Evolutionary conservation across 2,329 filamentous ascomycete genomes (phyloP).

Genomic region (Clathrospora elynae): DNA sequence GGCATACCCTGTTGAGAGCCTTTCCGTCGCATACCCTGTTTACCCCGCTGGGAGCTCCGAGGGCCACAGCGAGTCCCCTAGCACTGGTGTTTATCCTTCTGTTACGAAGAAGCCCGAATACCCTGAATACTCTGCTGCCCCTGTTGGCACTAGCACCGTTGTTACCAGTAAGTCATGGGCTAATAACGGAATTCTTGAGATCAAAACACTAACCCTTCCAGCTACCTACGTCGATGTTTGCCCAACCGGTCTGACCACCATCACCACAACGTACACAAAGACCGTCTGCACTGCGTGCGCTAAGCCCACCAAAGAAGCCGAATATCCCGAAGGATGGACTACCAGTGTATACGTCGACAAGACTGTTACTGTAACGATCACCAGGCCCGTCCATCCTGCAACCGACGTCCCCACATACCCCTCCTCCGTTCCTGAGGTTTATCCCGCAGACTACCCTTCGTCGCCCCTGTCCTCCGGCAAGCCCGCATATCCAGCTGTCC

Average conservation of each 20-base stretch:
- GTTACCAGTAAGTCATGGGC: slow-evolving; percentile 25
- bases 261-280: slow-evolving; percentile 38
- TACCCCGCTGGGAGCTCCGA: slow-evolving; percentile 10
- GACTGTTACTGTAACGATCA: slow-evolving; percentile 41
- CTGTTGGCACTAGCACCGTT: slow-evolving; percentile 22
- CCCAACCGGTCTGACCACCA: slow-evolving; percentile 43
- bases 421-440: slow-evolving; percentile 10
- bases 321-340: slow-evolving; percentile 40
- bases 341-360: slow-evolving; percentile 39
- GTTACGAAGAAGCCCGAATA: slow-evolving; percentile 23
- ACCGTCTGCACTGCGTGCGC: slow-evolving; percentile 33
- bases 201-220: neutral
- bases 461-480: slow-evolving; percentile 15
- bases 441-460: slow-evolving; percentile 14
- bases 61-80: no score
- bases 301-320: slow-evolving; percentile 23
- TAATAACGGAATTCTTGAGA: neutral
- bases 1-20: slow-evolving; percentile 6
- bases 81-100: slow-evolving; percentile 15
- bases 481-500: slow-evolving; percentile 5
- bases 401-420: slow-evolving; percentile 26
- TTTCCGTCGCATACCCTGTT: slow-evolving; percentile 5
- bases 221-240: slow-evolving; percentile 46
- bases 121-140: slow-evolving; percentile 17
- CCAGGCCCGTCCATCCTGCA: slow-evolving; percentile 33